Evolutionary conservation across 1,284 basidiomycete species (phyloP), one percentile per base, ranked within the genome.

Genomic region (Melampsora americana): DNA sequence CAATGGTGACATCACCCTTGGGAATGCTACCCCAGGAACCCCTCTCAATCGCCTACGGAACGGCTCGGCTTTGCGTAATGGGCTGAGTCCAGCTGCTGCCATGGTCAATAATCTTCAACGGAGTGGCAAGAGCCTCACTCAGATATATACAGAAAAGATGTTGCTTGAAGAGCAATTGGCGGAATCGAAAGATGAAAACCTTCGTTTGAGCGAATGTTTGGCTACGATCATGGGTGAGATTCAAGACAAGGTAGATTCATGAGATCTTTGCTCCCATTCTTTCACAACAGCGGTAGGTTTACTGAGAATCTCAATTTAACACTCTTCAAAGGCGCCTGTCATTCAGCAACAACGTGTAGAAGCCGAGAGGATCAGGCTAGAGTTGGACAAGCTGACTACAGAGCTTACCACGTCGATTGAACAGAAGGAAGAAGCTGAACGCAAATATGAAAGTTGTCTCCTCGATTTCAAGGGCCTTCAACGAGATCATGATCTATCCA

Each of bases 121-220:
- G 69, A 79, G 79, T 81, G 93, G 93, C 26, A 91, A 91, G 85
- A 90, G 89, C 1, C 93, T 94, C 83, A 94, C 92, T 0, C 90
- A 94, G 81, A 89, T 95, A 20, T 95, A 95, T 81, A 87, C 90
- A n/a, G 91, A 93, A 79, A 91, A 92, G 79, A 88, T 93, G 64
- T 87, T 88, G 73, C 87, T 95, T 66, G 90, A 96, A 82, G 91
- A 92, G 56, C 90, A 93, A 67, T 89, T 90, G 72, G 86, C 88
- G 20, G 87, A 86, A 80, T 91, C 93, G 82, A 88, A 87, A 72
- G 86, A 88, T 0, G 92, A 97, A 84, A 90, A 89, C 71, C 88
- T 89, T 78, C 88, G 91, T 62, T 89, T 97, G 86, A 90, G 92
- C 69, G 86, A 88, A 42, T 89, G 91, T 53, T 16, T 93, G 48